Conservation (phyloP, 2,329 filamentous ascomycete species). For the Fusarium sp. region DNA sequence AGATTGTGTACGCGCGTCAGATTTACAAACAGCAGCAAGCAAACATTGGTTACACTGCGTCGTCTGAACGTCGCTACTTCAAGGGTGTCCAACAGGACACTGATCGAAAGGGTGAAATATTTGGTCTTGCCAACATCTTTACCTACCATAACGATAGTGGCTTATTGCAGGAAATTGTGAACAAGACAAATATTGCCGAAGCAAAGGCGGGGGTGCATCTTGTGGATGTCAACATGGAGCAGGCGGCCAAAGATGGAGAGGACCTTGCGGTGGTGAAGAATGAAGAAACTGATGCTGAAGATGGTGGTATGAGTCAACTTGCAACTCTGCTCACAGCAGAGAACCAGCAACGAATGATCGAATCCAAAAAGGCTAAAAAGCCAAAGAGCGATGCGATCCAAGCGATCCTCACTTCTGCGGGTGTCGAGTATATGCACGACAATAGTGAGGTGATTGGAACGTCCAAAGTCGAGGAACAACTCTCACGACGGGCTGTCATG, state of each 20-base stretch:
- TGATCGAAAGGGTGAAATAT: slow-evolving; percentile 90
- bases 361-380: slow-evolving; percentile 50
- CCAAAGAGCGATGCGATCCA: slow-evolving; percentile 78
- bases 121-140: slow-evolving; percentile 88
- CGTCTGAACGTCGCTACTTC: slow-evolving; percentile 92
- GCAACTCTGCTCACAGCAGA: slow-evolving; percentile 62
- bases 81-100: slow-evolving; percentile 89
- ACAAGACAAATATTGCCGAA: slow-evolving; percentile 97
- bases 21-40: slow-evolving; percentile 99
- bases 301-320: slow-evolving; percentile 77
- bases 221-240: slow-evolving; percentile 77
- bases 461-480: slow-evolving; percentile 87
- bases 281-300: slow-evolving; percentile 64
- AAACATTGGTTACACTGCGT: slow-evolving; percentile 95
- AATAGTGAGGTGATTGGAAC: slow-evolving; percentile 95
- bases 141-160: slow-evolving; percentile 82
- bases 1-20: slow-evolving; percentile 95
- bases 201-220: slow-evolving; percentile 85
- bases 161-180: slow-evolving; percentile 92
- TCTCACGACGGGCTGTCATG: slow-evolving; percentile 80
- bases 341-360: slow-evolving; percentile 54
- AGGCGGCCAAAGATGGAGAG: slow-evolving; percentile 65
- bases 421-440: slow-evolving; percentile 95
- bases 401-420: slow-evolving; percentile 86
- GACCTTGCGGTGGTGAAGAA: slow-evolving; percentile 55